Evolutionary conservation across 306 rosid genomes (phyloP), one percentile per base, ranked within the genome.

Genomic region (Lablab purpureus): DNA sequence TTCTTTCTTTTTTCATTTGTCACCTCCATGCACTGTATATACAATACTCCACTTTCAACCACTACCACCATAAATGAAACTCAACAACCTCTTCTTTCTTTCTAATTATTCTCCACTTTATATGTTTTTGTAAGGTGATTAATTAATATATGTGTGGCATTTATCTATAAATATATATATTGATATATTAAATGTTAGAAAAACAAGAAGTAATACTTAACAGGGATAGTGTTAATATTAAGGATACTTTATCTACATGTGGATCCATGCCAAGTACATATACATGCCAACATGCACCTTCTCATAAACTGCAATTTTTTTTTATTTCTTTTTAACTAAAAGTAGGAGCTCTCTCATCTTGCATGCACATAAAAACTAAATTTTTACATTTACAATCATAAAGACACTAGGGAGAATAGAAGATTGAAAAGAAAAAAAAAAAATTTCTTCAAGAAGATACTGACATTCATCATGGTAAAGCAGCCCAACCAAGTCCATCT

Each of bases 301-400:
- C 45, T 74, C 51, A 56, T 73, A 55, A 56, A 67, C 28, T 71
- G 32, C 58, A 43, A 11, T 64, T 49, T 66, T 36, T 65, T 75
- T 52, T 58, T 71, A 49, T 55, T 41, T 77, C 50, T 45, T 69
- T 81, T 37, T 69, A 79, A 56, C 75, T 60, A 37, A 67, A 80
- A 73, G 85, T 46, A 37, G 83, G 76, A 77, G 71, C 81, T 73
- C 72, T 79, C 77, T 77, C 75, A 68, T 27, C 82, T 10, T 43
- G 49, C 15, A 34, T 75, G 79, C 82, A 77, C 85, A 86, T 68
- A 21, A 67, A 83, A 83, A 66, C 81, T 88, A 66, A 22, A 87
- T 84, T 80, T 78, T 80, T 75, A 73, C 86, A 85, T 85, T 63
- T 89, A 87, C 88, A 80, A 45, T 75, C 76, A 81, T 51, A 78